Base-by-base conservation (phyloP, 441 rosid species). In the Erysimum cheiri region DNA sequence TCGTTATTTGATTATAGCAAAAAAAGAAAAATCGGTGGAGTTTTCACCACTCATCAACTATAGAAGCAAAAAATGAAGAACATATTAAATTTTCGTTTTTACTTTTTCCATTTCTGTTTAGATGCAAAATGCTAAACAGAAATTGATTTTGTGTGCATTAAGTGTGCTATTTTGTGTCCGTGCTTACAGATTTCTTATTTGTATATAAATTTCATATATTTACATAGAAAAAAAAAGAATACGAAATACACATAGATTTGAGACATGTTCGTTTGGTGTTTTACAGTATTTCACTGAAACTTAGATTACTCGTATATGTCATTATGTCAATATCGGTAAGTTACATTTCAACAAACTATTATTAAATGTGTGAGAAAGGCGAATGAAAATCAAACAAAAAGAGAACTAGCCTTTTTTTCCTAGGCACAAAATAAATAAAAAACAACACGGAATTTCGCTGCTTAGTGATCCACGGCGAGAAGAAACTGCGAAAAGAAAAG, bases 41-140 rank as follows among this genome's bases (percentile, higher is more conserved):
- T 73, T 24, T 65, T 57, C 26, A 39, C 60, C 3, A 67, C 49
- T 37, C 55, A n/a, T 35, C 24, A 74, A 48, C n/a, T 22, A 48
- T 48, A 19, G 22, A 28, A 33, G 15, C 35, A 53, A 4, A 33
- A 33, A 58, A 35, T 29, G 46, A 46, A 52, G 2, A 14, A 3
- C 17, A 6, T 2, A 6, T 37, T 28, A 6, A 50, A 13, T 6
- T 13, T 32, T 46, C 37, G 22, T 2, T 54, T 7, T 1, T 7
- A 14, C 0, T 24, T 0, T 3, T 17, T 5, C 50, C 1, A 6
- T 32, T 46, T 40, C 8, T 52, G 53, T n/a, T 63, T 44, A 32
- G n/a, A 3, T 60, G 6, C 19, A 41, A 36, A 33, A 17, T 28
- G 46, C 10, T 3, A 19, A 17, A 17, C 28, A 47, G 68, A 59